Evolutionary conservation across 352 stramenopile species (phyloP).

Genomic region (Phytophthora sp.): DNA sequence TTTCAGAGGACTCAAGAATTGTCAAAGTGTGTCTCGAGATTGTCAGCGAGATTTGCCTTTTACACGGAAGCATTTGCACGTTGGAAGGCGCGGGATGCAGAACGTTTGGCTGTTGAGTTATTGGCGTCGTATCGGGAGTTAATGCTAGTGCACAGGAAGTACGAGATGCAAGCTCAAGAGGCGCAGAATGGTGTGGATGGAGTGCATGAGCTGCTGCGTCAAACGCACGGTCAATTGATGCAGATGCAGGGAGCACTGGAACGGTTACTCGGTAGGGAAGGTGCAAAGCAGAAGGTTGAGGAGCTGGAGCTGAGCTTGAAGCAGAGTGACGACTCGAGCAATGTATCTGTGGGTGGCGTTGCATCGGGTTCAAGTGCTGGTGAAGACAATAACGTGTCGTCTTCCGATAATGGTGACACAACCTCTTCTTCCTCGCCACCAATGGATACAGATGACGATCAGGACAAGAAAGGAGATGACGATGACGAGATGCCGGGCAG

Average conservation of each 20-base stretch:
- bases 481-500: slow-evolving; percentile 30
- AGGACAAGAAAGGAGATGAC: slow-evolving; percentile 31
- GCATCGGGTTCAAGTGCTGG: not conserved
- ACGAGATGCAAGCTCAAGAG: slow-evolving; percentile 38
- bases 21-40: slow-evolving; percentile 44
- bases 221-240: slow-evolving; percentile 67
- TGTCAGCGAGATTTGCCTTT: slow-evolving; percentile 67
- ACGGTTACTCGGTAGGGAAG: slow-evolving; percentile 58
- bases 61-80: slow-evolving; percentile 71
- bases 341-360: not conserved
- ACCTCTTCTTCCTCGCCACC: slow-evolving; percentile 13
- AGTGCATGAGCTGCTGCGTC: slow-evolving; percentile 54
- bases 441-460: slow-evolving; percentile 21
- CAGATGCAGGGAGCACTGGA: slow-evolving; percentile 63
- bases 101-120: slow-evolving; percentile 59
- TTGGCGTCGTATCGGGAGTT: slow-evolving; percentile 63
- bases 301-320: slow-evolving; percentile 41
- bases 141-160: slow-evolving; percentile 51
- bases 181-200: slow-evolving; percentile 48
- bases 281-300: slow-evolving; percentile 40
- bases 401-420: slow-evolving; percentile 14
- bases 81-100: slow-evolving; percentile 68
- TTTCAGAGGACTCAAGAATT: slow-evolving; percentile 40
- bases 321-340: slow-evolving; percentile 6
- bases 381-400: slow-evolving; percentile 3